Evolutionary conservation across 257 asterid species (phyloP).

Genomic region (Phtheirospermum japonicum): DNA sequence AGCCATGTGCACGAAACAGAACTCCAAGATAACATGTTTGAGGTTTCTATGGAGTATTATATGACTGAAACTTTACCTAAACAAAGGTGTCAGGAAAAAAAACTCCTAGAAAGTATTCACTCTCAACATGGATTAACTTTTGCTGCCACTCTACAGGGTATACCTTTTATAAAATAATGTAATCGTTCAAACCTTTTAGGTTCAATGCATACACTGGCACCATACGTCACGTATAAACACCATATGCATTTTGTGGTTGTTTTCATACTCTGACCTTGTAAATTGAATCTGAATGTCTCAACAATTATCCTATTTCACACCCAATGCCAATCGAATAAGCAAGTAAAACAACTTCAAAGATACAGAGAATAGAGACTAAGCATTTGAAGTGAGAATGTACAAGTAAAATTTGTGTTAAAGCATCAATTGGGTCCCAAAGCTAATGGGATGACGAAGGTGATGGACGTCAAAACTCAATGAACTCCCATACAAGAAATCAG

Average conservation of each 20-base stretch:
- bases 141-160: not conserved
- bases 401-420: not conserved
- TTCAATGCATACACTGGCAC: slow-evolving; percentile 21
- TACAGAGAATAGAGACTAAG: not conserved
- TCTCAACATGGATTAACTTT: not conserved
- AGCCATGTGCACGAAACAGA: not conserved
- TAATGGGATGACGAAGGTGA: slow-evolving; percentile 7
- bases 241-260: not conserved
- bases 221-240: not conserved
- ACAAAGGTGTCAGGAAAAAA: slow-evolving; percentile 1
- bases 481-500: not conserved
- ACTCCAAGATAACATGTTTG: not conserved
- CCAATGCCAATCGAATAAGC: not conserved
- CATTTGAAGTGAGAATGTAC: not conserved
- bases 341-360: not conserved
- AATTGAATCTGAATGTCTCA: slow-evolving; percentile 5
- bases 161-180: not conserved
- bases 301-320: not conserved
- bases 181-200: not conserved
- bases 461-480: not conserved
- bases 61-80: slow-evolving; percentile 1
- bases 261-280: not conserved
- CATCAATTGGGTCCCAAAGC: not conserved
- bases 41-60: slow-evolving; percentile 1
- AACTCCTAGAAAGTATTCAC: not conserved